phyloP scores from a whole-genome alignment of 1,284 basidiomycete genomes.

The Marasmius sp. region DNA sequence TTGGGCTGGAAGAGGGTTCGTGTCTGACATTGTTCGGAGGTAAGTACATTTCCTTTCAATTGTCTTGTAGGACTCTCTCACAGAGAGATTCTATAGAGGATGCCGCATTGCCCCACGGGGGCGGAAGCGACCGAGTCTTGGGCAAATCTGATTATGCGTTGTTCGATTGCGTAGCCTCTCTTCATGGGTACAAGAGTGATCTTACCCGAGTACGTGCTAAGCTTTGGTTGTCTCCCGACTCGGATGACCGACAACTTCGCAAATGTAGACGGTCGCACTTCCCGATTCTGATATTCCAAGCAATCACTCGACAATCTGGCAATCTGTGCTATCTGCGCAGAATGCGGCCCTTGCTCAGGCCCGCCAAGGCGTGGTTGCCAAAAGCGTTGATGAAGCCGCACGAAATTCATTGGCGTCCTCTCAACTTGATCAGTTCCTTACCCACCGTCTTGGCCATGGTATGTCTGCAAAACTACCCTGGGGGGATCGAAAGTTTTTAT shows the following conservation, averaged over 20 bases:
- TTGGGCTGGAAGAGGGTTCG: constrained; percentile 58
- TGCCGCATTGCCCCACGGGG: constrained; percentile 83
- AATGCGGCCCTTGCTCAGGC: constrained; percentile 51
- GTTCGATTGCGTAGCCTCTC: constrained; percentile 73
- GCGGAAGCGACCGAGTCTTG: constrained; percentile 66
- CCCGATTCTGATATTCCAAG: constrained; percentile 52
- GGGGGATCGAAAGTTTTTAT: neutral
- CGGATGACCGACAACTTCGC: neutral
- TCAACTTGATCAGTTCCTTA: constrained; percentile 67
- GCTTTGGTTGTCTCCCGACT: neutral
- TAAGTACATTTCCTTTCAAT: constrained; percentile 29
- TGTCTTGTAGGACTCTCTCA: neutral
- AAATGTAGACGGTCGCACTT: constrained; percentile 67
- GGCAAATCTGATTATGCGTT: constrained; percentile 64
- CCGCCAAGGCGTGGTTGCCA: constrained; percentile 48
- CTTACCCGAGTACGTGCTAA: constrained; percentile 66
- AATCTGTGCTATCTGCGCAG: constrained; percentile 68
- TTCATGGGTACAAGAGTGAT: constrained; percentile 78
- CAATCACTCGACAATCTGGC: constrained; percentile 65
- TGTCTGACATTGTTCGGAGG: constrained; percentile 79
- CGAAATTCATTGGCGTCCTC: constrained; percentile 46
- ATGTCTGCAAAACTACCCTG: constrained; percentile 15
- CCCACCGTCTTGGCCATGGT: constrained; percentile 82
- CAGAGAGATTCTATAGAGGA: constrained; percentile 50
- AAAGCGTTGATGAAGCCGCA: constrained; percentile 67